Percentiles rank a stretch among this genome's conserved stretches.
Conservation (phyloP, 2,329 filamentous ascomycete genomes). For the Pleomassaria siparia region DNA sequence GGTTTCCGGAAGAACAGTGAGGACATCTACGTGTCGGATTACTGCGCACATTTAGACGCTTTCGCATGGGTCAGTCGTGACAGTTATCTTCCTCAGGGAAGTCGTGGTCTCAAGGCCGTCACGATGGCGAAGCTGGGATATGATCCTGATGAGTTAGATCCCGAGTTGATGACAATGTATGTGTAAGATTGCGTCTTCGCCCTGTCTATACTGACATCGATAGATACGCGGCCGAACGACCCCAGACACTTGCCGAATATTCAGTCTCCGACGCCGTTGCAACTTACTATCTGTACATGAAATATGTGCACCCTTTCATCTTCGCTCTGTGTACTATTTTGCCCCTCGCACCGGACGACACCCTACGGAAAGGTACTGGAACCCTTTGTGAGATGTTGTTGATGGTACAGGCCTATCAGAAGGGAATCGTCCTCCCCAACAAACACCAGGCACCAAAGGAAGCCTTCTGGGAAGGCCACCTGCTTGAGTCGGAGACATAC, state of each 20-base stretch:
- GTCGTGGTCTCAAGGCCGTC: conserved; percentile 94
- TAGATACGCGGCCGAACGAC: conserved; percentile 79
- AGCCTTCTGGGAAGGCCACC: conserved; percentile 93
- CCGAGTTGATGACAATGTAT: conserved; percentile 87
- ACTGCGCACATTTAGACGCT: conserved; percentile 98
- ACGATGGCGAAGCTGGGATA: conserved; percentile 98
- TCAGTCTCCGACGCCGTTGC: conserved; percentile 98
- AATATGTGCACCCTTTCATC: conserved; percentile 99
- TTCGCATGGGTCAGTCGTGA: conserved; percentile 99
- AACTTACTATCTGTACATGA: conserved; percentile 99
- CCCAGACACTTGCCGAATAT: conserved; percentile 94
- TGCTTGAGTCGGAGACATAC: conserved; percentile 96
- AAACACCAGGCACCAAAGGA: conserved; percentile 92
- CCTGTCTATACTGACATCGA: conserved; percentile 3
- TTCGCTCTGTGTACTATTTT: conserved; percentile 98
- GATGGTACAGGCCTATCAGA: conserved; percentile 96
- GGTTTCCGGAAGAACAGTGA: conserved; percentile 94
- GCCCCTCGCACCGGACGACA: conserved; percentile 88
- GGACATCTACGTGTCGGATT: conserved; percentile 93
- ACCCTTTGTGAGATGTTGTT: conserved; percentile 99
- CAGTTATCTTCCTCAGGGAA: conserved; percentile 95
- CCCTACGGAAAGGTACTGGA: conserved; percentile 91
- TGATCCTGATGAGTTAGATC: conserved; percentile 95
- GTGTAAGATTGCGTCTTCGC: background rate
- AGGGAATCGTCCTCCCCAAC: conserved; percentile 90